Evolutionary conservation across 768 basidiomycete species (phyloP), one percentile per base, ranked within the genome.

Genomic region (Scleroderma bovista): DNA sequence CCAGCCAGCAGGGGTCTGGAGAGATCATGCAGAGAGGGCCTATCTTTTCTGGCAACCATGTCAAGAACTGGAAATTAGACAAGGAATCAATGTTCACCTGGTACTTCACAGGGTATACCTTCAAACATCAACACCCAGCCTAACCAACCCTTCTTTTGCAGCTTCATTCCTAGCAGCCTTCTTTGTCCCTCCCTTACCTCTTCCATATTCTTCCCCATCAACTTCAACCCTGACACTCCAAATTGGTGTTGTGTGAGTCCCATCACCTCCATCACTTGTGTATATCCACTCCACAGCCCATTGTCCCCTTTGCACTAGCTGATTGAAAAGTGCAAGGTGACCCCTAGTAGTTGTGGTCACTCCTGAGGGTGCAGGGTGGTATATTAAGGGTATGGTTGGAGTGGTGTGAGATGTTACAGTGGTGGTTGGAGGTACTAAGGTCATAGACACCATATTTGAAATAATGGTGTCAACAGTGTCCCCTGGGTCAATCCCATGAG

Each of bases 311-410:
- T 86, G 82, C 48, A 90, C 63, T 50, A 78, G 72, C 68, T 90
- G 88, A 61, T 91, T 91, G 74, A 91, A 89, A 47, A 91, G 67
- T 33, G 85, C 83, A 11, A 91, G 77, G 60, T 90, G 84, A 4
- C 88, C 88, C n/a, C n/a, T n/a, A 29, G 68, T 66, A 43, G 63
- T 70, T 12, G 68, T 60, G 24, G 65, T 50, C 36, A 61, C 61
- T 23, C 60, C 57, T 15, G 61, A 47, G 37, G 62, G 52, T 22
- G 46, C 64, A n/a, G 60, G 52, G 17, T 48, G 40, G 12, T 32
- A 55, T 1, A 19, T 11, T 8, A 43, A 3, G n/a, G 24, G 54
- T 11, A 44, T 26, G 48, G 48, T 45, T 10, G 53, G 20, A 22
- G 47, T 29, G 15, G 61, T 42, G 45, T 60, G 53, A 43, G 60